Percentiles rank a stretch among this genome's conserved stretches.
Evolutionary conservation across 495 filamentous ascomycete genomes (phyloP).

Genomic region (Neohortaea acidophila): DNA sequence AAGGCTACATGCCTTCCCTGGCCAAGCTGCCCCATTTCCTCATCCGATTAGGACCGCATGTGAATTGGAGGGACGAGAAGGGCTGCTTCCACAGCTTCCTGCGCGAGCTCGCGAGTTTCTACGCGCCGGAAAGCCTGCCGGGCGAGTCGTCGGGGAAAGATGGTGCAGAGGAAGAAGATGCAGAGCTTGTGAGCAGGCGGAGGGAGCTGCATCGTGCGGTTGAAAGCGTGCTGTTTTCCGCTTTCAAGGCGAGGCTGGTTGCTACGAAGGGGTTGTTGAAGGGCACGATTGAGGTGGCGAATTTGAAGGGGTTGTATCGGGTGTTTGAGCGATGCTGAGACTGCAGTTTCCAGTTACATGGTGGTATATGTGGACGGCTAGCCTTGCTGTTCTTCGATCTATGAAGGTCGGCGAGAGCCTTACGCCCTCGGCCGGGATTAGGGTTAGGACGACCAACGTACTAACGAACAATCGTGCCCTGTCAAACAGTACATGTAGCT

Average conservation of each 20-base stretch:
- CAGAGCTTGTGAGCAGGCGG: constrained; percentile 40
- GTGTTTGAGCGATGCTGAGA: constrained; percentile 91
- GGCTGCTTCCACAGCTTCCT: constrained; percentile 77
- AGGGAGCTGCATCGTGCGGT: constrained; percentile 44
- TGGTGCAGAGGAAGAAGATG: constrained; percentile 25
- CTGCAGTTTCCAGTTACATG: too few species aligned
- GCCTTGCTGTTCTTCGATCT: too few species aligned
- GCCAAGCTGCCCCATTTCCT: constrained; percentile 83
- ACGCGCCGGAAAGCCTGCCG: constrained; percentile 75
- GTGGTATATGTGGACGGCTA: too few species aligned
- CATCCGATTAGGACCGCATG: constrained; percentile 71
- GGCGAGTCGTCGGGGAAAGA: constrained; percentile 29
- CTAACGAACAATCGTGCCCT: too few species aligned
- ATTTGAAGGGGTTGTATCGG: constrained; percentile 84
- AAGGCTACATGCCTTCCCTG: constrained; percentile 72
- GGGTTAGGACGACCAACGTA: too few species aligned
- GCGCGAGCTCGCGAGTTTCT: constrained; percentile 77
- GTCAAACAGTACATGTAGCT: too few species aligned
- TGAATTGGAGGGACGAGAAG: constrained; percentile 75
- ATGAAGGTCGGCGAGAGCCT: too few species aligned
- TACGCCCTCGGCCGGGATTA: too few species aligned
- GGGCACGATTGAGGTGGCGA: constrained; percentile 76
- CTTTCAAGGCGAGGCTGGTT: constrained; percentile 67
- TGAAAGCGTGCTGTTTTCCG: constrained; percentile 64
- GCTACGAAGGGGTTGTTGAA: constrained; percentile 66